A percentile compares a stretch with the other conserved stretches of the same genome.
Evolutionary conservation across 176 grass and related monocot species (phyloP).

Genomic region (Phoenix roebelenii): DNA sequence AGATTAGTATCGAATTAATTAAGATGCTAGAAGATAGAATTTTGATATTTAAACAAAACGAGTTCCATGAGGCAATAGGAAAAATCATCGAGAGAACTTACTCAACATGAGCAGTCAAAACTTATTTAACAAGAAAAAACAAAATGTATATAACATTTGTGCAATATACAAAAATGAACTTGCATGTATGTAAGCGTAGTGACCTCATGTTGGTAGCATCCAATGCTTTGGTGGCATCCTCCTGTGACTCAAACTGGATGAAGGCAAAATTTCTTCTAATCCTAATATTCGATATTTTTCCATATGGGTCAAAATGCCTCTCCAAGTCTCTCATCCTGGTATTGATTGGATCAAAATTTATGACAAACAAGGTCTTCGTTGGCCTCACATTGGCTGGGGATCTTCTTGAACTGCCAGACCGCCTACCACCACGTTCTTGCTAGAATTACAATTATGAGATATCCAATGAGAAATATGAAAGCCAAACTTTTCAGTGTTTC

Average conservation of each 20-base stretch:
- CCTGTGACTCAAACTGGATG: slow-evolving; percentile 75
- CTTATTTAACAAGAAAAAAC: too few relatives aligned
- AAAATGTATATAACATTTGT: too few relatives aligned
- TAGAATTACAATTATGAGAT: slow-evolving; percentile 9
- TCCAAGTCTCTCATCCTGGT: slow-evolving; percentile 90
- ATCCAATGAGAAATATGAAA: neutral
- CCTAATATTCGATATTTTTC: slow-evolving; percentile 71
- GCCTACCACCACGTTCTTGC: slow-evolving; percentile 68
- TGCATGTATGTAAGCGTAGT: too few relatives aligned
- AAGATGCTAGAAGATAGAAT: too few relatives aligned
- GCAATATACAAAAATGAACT: too few relatives aligned
- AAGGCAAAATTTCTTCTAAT: slow-evolving; percentile 96
- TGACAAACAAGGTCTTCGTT: slow-evolving; percentile 95
- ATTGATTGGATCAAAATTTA: slow-evolving; percentile 93
- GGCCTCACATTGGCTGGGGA: slow-evolving; percentile 65
- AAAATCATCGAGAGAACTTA: neutral
- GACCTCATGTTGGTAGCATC: slow-evolving; percentile 86
- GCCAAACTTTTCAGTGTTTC: too few relatives aligned
- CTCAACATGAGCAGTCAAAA: too few relatives aligned
- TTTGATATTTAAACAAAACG: too few relatives aligned
- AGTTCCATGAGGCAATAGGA: neutral
- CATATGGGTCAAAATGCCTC: slow-evolving; percentile 85
- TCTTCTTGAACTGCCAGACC: slow-evolving; percentile 52
- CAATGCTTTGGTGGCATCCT: slow-evolving; percentile 89
- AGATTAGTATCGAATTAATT: too few relatives aligned